Evolutionary conservation across 2,329 filamentous ascomycete species (phyloP).

Genomic region (Aureobasidium namibiae): DNA sequence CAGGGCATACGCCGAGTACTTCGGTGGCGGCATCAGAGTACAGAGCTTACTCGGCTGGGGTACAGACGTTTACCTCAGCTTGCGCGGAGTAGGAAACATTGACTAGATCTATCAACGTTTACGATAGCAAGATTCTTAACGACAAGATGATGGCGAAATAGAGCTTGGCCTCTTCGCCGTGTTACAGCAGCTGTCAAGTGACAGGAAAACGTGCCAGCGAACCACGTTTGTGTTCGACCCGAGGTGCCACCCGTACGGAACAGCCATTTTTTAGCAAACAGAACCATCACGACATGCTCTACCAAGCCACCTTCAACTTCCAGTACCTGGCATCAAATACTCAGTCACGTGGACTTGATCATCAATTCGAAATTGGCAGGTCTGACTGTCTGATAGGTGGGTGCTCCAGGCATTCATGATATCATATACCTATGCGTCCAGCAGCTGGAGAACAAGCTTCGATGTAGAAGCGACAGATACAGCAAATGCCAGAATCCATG

Average conservation of each 20-base stretch:
- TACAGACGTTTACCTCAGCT: constrained; percentile 57
- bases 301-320: background rate
- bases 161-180: background rate
- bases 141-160: background rate
- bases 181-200: background rate
- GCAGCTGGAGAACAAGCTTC: background rate
- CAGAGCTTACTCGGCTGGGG: constrained; percentile 95
- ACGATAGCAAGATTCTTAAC: background rate
- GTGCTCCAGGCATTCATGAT: background rate
- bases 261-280: background rate
- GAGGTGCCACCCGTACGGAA: background rate
- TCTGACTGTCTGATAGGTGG: background rate
- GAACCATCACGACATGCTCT: background rate
- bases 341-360: background rate
- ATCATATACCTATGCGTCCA: background rate
- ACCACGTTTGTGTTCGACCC: background rate
- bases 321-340: background rate
- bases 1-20: constrained; percentile 93
- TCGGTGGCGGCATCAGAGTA: constrained; percentile 89
- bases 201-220: background rate
- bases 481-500: background rate
- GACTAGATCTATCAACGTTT: background rate
- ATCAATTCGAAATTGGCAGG: background rate
- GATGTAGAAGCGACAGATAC: background rate
- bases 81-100: constrained; percentile 47